Evolutionary conservation across 2,329 filamentous ascomycete species (phyloP), one percentile per base, ranked within the genome.

Genomic region (Alternaria hordeiaustralica): DNA sequence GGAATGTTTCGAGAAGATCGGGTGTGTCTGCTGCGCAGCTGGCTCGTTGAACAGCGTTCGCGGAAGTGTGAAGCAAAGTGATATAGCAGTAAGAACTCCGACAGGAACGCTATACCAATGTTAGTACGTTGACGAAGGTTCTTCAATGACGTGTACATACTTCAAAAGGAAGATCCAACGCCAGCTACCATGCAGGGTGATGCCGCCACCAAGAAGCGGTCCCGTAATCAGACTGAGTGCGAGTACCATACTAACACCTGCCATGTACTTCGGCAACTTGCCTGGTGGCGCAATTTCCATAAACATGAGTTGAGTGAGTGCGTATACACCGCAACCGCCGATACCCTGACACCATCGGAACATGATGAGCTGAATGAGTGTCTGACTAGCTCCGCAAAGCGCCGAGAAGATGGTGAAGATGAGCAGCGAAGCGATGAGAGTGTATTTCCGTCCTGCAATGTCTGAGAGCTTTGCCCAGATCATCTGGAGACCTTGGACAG

Each of bases 331-430:
- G 4, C 72, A 70, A 5, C 71, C 76, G 8, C 77, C 77, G 26
- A 79, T 72, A 28, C 78, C 77, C 66, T 79, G 76, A 21, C 75
- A 68, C 65, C 75, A 73, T 20, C 71, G 71, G 36, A 78, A 70
- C 44, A 78, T 77, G 10, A 78, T 79, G 46, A 80, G 68, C 64
- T 79, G 76, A 4, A 68, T 61, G 41, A 79, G 49, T 7, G 49
- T 68, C 28, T 75, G 74, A 6, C 69, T 66, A 10, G 69, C 74
- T 3, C 76, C 78, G 30, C 78, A 80, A 26, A 70, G 72, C 28
- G 70, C 71, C 2, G 78, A 78, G 53, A 79, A 79, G 5, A 67
- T 69, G 15, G 72, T 71, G 55, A 80, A 71, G 46, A 79, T 69
- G 12, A 51, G 49, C 5, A 36, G 28, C 33, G 49, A 28, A 51